Evolutionary conservation across 2,329 filamentous ascomycete genomes (phyloP), one percentile per base, ranked within the genome.

Genomic region (Penicillium psychrosexuale): DNA sequence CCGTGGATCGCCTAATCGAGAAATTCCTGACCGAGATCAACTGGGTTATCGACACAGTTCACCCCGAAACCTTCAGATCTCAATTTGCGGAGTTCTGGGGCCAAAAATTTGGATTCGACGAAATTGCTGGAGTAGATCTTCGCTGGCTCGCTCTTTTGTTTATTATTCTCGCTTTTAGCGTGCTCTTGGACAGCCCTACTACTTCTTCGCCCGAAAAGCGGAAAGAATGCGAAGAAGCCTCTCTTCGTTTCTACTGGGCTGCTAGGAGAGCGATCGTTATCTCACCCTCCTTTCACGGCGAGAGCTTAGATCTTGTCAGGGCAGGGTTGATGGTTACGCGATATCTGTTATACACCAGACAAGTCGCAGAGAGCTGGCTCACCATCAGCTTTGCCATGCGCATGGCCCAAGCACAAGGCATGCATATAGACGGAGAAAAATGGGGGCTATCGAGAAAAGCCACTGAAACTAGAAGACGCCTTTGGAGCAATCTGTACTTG

Each of bases 351-450:
- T 75, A 75, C 46, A 59, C 70, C n/a, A 63, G 72, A 28, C 67
- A 74, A 40, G 68, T 70, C 1, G 66, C 74, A 0, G 75, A 77
- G 55, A 69, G 68, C 5, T 77, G 75, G 75, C 66, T 77, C 1
- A 77, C 75, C 1, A 69, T 69, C 4, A 73, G 73, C 56, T 76
- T 77, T 40, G 75, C 75, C 1, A 73, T 76, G 60, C 72, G 74
- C 13, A 75, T 77, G 70, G 75, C 75, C 5, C 72, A 75, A 53
- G 74, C 73, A 0, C 74, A 77, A 48, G 74, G 75, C 0, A 75
- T 77, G 65, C 75, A 77, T 50, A 72, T 77, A 22, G 75, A 77
- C 55, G 75, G 75, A 8, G 71, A 73, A 53, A 64, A 70, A 15
- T 76, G 72, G 72, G 61, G 70, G 8, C 57, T 77, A 9, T 66